phyloP scores from a whole-genome alignment of 352 stramenopile species.

The Elongisporangium prolatum region DNA sequence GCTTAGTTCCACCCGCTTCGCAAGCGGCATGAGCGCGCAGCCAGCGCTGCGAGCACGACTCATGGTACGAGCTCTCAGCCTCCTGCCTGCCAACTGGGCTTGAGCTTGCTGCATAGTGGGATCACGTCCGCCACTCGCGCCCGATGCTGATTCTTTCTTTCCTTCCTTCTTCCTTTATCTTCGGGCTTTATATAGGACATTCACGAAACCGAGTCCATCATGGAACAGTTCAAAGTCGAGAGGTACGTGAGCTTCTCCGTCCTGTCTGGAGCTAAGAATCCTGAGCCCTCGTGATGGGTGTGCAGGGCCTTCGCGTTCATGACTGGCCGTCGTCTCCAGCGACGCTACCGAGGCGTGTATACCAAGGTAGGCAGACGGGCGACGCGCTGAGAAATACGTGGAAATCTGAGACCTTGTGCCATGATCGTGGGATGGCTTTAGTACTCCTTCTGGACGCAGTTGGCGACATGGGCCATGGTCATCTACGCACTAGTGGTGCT shows the following conservation, averaged over 20 bases:
- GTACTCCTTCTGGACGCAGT: conserved; percentile 39
- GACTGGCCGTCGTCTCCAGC: conserved; percentile 47
- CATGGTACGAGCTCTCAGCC: not conserved
- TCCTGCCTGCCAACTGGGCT: too few species aligned
- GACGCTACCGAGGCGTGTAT: conserved; percentile 53
- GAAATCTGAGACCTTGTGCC: not conserved
- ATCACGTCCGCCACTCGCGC: not conserved
- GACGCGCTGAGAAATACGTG: not conserved
- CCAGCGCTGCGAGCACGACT: not conserved
- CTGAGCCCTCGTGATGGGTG: not conserved
- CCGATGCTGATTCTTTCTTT: too few species aligned
- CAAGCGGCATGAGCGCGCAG: not conserved
- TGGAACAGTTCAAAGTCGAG: not conserved
- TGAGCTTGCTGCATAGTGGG: not conserved
- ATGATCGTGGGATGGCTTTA: not conserved
- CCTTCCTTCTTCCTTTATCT: not conserved
- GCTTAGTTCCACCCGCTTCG: not conserved
- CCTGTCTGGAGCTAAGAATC: not conserved
- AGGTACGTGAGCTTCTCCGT: not conserved
- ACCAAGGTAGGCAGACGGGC: conserved; percentile 19
- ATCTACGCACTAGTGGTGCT: conserved; percentile 52
- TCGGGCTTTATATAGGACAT: not conserved
- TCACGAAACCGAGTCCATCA: not conserved
- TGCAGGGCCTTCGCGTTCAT: conserved; percentile 42
- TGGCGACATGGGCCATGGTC: conserved; percentile 50